phyloP scores from a whole-genome alignment of 139 green algal genomes.

The Pseudopediastrum boryanum region DNA sequence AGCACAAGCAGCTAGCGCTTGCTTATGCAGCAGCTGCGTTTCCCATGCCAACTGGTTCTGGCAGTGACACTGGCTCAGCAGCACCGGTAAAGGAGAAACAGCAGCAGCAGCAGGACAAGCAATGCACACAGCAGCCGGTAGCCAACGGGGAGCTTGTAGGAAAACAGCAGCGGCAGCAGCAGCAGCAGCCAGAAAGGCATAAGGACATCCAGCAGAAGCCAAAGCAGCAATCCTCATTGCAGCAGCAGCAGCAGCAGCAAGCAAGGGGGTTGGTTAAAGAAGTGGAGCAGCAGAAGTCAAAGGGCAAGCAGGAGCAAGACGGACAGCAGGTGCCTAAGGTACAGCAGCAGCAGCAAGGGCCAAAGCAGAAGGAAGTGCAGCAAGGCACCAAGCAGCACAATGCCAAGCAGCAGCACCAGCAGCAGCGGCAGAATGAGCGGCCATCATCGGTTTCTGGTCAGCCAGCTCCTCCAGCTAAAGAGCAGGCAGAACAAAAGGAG shows the following conservation, averaged over 20 bases:
- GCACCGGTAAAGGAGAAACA: too few species aligned
- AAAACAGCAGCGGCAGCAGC: neutral
- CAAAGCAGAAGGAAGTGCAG: neutral
- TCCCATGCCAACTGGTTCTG: too few species aligned
- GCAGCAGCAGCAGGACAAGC: too few species aligned
- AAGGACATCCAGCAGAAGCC: slow-evolving; percentile 12
- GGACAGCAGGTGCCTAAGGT: too few species aligned
- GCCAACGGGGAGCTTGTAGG: too few species aligned
- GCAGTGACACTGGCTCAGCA: too few species aligned
- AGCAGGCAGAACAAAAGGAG: neutral
- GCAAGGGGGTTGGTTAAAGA: neutral
- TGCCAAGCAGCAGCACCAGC: neutral
- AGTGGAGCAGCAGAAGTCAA: neutral
- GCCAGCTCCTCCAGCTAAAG: slow-evolving; percentile 7
- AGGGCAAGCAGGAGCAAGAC: neutral
- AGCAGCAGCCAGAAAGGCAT: neutral
- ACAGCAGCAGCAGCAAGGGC: slow-evolving; percentile 12
- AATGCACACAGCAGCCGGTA: too few species aligned
- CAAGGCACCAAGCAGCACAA: neutral
- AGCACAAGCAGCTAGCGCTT: too few species aligned
- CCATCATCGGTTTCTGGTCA: neutral
- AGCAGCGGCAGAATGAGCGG: neutral
- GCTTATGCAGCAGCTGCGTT: too few species aligned
- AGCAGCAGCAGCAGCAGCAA: slow-evolving; percentile 7
- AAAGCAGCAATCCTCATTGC: slow-evolving; percentile 1